A percentile compares a stretch with the other conserved stretches of the same genome.
phyloP scores from a whole-genome alignment of 192 early-diverging fungal species.

The Backusella macrospora region DNA sequence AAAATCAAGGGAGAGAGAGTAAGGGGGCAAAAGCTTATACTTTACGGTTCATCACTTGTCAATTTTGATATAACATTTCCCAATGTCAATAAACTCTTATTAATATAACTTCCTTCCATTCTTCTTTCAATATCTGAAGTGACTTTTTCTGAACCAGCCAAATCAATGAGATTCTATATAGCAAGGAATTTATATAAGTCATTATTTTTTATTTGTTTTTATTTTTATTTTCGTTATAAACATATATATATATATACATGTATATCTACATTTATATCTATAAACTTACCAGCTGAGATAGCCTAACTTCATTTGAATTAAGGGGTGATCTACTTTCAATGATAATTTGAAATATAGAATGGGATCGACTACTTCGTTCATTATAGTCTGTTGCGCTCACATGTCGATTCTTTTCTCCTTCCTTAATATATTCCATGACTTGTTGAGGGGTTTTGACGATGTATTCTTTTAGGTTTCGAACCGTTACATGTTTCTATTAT shows the following conservation, averaged over 20 bases:
- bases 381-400: conserved; percentile 93
- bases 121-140: conserved; percentile 82
- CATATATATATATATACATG: background rate
- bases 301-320: conserved; percentile 21
- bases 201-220: background rate
- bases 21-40: background rate
- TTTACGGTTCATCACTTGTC: conserved; percentile 63
- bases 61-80: conserved; percentile 92
- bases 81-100: conserved; percentile 86
- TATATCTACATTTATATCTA: too few relatives aligned
- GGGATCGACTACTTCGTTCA: conserved; percentile 87
- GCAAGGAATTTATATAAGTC: background rate
- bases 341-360: conserved; percentile 92
- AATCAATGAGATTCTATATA: conserved; percentile 85
- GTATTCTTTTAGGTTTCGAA: conserved; percentile 69
- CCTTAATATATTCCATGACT: conserved; percentile 74
- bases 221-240: background rate
- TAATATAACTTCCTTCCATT: conserved; percentile 97
- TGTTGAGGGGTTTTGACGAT: conserved; percentile 71
- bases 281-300: conserved; percentile 41
- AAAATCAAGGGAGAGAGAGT: background rate
- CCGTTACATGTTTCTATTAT: conserved; percentile 21
- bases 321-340: conserved; percentile 28
- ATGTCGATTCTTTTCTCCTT: conserved; percentile 83
- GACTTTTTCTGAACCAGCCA: conserved; percentile 96